Conservation (phyloP, 139 green algal species). For the Chlorella sorokiniana region DNA sequence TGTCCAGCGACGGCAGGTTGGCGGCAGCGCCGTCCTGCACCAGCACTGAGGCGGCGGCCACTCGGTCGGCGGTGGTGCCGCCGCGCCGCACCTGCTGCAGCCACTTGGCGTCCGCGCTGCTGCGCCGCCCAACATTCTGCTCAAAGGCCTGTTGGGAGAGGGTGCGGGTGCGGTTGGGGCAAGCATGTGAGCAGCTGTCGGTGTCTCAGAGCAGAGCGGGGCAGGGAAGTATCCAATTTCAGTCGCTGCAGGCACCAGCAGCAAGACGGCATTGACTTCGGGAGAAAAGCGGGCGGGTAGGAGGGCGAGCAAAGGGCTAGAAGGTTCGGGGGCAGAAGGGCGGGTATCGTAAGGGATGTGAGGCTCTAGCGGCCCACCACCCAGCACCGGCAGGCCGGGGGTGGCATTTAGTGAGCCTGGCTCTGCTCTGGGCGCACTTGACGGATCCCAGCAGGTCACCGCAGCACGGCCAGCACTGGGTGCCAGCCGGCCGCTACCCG, state of each 20-base stretch:
- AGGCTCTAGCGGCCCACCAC: constrained; percentile 25
- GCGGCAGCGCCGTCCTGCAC: constrained; percentile 76
- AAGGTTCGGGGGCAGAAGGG: background rate
- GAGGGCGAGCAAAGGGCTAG: background rate
- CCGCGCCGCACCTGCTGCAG: constrained; percentile 71
- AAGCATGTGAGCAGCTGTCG: background rate
- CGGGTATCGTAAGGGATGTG: background rate
- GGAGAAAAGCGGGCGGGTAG: background rate
- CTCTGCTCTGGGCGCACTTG: constrained; percentile 15
- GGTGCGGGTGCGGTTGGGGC: background rate
- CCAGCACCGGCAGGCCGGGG: background rate
- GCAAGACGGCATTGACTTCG: background rate
- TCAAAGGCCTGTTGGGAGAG: constrained; percentile 57
- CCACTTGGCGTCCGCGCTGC: constrained; percentile 70
- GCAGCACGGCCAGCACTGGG: background rate
- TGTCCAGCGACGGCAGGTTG: constrained; percentile 81
- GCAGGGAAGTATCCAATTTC: background rate
- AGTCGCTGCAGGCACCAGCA: background rate
- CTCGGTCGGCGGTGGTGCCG: constrained; percentile 78
- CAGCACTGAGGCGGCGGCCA: constrained; percentile 88
- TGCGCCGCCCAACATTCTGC: constrained; percentile 50
- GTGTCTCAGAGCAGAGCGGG: background rate
- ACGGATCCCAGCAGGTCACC: constrained; percentile 27
- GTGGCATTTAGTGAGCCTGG: constrained; percentile 3
- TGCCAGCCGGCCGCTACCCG: background rate